phyloP scores from a whole-genome alignment of 2,329 filamentous ascomycete genomes.

The Talaromyces atroroseus region DNA sequence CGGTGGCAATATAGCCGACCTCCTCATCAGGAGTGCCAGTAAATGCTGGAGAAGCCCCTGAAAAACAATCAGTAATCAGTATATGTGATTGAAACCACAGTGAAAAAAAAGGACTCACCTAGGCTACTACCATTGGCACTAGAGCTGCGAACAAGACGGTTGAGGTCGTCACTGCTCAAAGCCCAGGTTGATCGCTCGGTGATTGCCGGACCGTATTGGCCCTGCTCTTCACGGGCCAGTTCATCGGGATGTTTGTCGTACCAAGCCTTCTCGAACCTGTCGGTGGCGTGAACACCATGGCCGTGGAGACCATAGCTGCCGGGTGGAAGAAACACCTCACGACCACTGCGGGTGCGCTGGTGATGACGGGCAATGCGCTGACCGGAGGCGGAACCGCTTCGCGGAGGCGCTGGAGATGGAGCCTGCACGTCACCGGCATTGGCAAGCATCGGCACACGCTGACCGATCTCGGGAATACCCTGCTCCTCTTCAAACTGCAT shows the following conservation, averaged over 20 bases:
- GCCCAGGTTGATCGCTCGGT: conserved; percentile 67
- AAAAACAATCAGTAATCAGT: conserved; percentile 14
- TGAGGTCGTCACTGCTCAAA: conserved; percentile 82
- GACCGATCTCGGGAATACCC: conserved; percentile 87
- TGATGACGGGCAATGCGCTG: conserved; percentile 51
- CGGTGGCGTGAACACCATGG: conserved; percentile 62
- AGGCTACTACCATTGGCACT: conserved; percentile 46
- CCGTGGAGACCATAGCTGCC: conserved; percentile 92
- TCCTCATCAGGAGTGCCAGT: conserved; percentile 81
- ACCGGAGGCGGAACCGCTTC: conserved; percentile 40
- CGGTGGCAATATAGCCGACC: conserved; percentile 78
- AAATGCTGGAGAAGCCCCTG: conserved; percentile 60
- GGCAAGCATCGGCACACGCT: conserved; percentile 88
- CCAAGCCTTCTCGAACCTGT: conserved; percentile 86
- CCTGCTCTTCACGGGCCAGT: conserved; percentile 63
- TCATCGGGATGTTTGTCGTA: conserved; percentile 87
- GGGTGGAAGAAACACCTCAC: conserved; percentile 67
- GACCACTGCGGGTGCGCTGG: conserved; percentile 65
- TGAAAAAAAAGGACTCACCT: conserved; percentile 39
- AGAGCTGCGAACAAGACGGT: conserved; percentile 77
- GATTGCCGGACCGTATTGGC: conserved; percentile 55
- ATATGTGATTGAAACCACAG: neutral
- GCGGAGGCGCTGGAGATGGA: conserved; percentile 66
- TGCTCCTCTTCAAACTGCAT: conserved; percentile 65
- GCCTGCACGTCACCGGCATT: conserved; percentile 94